Conservation (phyloP, 2,329 filamentous ascomycete species). For the Colletotrichum salicis region DNA sequence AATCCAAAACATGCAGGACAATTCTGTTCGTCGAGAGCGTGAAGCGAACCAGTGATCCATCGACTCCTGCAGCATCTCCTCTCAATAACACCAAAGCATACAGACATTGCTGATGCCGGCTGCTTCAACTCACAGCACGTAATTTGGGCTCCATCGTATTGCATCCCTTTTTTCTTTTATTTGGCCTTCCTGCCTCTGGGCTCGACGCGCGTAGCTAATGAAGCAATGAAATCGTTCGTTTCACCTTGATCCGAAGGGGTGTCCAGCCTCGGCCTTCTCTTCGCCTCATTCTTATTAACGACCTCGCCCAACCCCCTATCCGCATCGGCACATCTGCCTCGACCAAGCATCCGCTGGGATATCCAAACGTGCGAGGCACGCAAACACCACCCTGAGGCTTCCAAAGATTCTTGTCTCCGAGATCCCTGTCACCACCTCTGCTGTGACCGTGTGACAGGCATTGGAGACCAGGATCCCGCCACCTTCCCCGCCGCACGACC, state of each 20-base stretch:
- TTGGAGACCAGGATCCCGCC: slow-evolving; percentile 8
- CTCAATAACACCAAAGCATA: not conserved
- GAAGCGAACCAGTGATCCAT: not conserved
- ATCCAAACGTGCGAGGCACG: not conserved
- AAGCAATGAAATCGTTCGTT: slow-evolving; percentile 30
- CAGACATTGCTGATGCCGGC: not conserved
- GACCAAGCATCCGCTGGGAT: slow-evolving; percentile 14
- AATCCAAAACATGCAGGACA: not conserved
- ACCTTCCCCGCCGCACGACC: slow-evolving; percentile 24
- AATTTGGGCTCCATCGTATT: slow-evolving; percentile 4
- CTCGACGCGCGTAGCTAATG: slow-evolving; percentile 23
- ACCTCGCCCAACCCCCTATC: slow-evolving; percentile 15
- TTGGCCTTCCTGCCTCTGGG: slow-evolving; percentile 9
- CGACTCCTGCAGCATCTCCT: not conserved
- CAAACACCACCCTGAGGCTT: slow-evolving; percentile 1
- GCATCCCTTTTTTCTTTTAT: slow-evolving; percentile 9
- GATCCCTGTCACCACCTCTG: slow-evolving; percentile 24
- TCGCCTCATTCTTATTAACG: slow-evolving; percentile 20
- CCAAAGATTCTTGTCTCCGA: slow-evolving; percentile 23
- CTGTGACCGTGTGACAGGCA: not conserved
- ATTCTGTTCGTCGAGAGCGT: slow-evolving; percentile 8
- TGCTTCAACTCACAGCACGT: not conserved
- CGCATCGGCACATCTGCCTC: slow-evolving; percentile 5
- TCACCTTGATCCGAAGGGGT: slow-evolving; percentile 22
- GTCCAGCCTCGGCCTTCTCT: slow-evolving; percentile 16